These are phyloP conservation scores for Coriaria nepalensis DNA, from an alignment of 306 rosid genomes.

Conservation along the genomic window DNA sequence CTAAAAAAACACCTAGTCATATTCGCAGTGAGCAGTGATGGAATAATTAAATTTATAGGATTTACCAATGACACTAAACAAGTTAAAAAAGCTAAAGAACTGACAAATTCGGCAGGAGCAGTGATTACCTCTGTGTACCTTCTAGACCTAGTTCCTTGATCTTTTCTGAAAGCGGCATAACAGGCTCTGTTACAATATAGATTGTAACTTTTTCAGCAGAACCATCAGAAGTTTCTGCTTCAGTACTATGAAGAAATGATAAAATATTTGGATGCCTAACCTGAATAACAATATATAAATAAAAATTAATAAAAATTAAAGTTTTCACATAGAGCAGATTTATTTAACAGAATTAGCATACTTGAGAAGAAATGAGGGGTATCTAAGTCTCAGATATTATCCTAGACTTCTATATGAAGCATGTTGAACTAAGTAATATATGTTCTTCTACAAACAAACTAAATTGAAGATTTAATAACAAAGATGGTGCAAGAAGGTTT, in stretches of 20 bases:
- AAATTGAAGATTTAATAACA: no score
- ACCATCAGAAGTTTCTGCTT: constrained; percentile 56
- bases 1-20: no score
- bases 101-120: constrained; percentile 5
- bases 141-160: constrained; percentile 74
- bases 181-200: constrained; percentile 95
- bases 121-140: constrained; percentile 63
- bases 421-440: no score
- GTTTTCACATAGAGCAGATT: no score
- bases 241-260: constrained; percentile 92
- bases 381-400: no score
- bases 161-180: constrained; percentile 75
- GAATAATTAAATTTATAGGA: no score
- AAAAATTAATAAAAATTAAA: background rate
- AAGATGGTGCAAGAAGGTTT: no score
- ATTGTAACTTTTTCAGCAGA: constrained; percentile 65
- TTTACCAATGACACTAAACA: background rate
- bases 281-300: constrained; percentile 29
- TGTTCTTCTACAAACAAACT: no score
- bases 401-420: no score
- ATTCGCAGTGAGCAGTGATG: no score
- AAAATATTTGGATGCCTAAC: constrained; percentile 97
- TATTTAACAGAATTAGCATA: no score
- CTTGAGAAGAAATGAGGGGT: no score
- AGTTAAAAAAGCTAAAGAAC: constrained; percentile 1